Conservation (phyloP, 345 rosid species). For the Psidium guajava region DNA sequence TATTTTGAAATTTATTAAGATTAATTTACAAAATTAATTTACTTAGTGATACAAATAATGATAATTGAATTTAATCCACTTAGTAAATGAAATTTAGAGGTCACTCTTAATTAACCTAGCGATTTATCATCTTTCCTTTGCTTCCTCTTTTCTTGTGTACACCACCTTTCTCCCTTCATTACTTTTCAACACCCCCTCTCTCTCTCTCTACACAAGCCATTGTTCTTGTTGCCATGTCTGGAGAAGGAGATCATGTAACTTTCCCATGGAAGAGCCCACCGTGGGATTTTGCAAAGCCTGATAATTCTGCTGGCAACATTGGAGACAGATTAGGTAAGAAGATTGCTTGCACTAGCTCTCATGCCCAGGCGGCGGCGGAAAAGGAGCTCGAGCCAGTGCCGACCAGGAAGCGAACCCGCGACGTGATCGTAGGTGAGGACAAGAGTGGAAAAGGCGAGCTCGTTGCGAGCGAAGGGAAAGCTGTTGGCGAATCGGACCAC, state of each 20-base stretch:
- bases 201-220: neutral
- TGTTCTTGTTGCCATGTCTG: neutral
- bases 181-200: neutral
- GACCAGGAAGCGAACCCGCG: neutral
- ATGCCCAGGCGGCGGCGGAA: neutral
- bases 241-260: neutral
- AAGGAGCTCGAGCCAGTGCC: neutral
- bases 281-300: neutral
- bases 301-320: neutral
- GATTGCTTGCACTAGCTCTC: slow-evolving; percentile 1
- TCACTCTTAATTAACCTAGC: neutral
- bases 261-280: neutral
- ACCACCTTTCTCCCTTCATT: neutral
- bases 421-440: neutral
- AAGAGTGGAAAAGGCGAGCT: neutral
- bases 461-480: neutral
- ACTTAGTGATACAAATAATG: neutral
- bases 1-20: neutral
- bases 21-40: neutral
- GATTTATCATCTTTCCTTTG: neutral
- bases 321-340: slow-evolving; percentile 1
- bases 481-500: slow-evolving; percentile 21
- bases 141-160: neutral
- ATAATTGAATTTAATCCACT: neutral
- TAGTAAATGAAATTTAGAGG: neutral